A percentile compares a stretch with the other conserved stretches of the same genome.
These are phyloP conservation scores for Hanseniaspora mollemarum DNA, from an alignment of 805 yeast species.

Conservation along the genomic window DNA sequence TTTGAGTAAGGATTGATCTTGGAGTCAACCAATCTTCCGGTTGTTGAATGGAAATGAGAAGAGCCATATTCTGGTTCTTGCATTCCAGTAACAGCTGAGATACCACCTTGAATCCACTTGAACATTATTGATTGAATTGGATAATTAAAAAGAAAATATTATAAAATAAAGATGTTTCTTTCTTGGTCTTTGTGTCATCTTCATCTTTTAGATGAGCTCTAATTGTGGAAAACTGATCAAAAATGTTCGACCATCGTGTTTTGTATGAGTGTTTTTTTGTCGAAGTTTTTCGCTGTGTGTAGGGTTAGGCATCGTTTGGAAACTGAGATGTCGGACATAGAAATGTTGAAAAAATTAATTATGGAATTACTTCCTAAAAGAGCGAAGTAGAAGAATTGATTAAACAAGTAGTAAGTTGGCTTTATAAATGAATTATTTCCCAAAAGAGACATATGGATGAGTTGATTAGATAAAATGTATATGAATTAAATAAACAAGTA, in stretches of 20 bases:
- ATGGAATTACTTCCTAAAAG: background rate
- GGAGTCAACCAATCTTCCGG: constrained; percentile 38
- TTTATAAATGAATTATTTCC: background rate
- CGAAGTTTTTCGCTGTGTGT: no score
- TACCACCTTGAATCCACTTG: constrained; percentile 73
- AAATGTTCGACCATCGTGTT: no score
- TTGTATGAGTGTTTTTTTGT: no score
- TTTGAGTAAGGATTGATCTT: constrained; percentile 41
- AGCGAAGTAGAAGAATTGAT: background rate
- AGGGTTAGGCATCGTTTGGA: no score
- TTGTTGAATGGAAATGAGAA: constrained; percentile 80
- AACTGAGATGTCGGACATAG: background rate
- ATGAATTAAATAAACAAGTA: no score
- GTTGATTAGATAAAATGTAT: no score
- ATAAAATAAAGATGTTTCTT: background rate
- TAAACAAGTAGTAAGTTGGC: no score
- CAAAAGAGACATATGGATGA: background rate
- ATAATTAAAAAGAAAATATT: background rate
- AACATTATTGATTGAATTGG: constrained; percentile 35
- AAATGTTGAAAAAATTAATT: background rate
- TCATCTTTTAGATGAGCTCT: no score
- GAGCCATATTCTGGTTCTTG: constrained; percentile 96
- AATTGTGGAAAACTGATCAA: no score
- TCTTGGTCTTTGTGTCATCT: background rate
- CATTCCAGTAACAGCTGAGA: constrained; percentile 91